Conservation (phyloP, 768 basidiomycete species). For the Tulasnella sp. region DNA sequence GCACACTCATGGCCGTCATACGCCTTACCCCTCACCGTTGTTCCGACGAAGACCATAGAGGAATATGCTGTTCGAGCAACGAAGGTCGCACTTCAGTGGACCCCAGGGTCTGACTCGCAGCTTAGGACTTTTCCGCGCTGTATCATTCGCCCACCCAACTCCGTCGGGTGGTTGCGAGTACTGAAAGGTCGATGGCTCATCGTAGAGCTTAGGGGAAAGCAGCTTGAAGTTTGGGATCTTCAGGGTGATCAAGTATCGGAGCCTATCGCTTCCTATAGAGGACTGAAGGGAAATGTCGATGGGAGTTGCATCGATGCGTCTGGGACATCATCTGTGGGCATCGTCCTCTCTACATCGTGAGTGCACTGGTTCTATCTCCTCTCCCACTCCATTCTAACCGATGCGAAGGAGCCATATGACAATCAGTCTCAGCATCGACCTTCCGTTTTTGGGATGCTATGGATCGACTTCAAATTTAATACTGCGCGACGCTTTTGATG, state of each 20-base stretch:
- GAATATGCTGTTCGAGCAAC: conserved; percentile 1
- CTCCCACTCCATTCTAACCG: background rate
- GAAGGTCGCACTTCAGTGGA: background rate
- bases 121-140: background rate
- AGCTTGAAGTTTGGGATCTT: background rate
- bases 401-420: background rate
- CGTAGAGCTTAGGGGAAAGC: background rate
- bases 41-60: conserved; percentile 7
- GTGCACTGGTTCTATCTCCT: background rate
- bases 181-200: background rate
- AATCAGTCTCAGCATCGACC: background rate
- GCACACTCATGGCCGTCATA: background rate
- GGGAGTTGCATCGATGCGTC: background rate
- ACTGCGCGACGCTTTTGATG: background rate
- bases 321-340: background rate
- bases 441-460: background rate
- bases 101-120: background rate
- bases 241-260: background rate
- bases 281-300: background rate
- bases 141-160: background rate
- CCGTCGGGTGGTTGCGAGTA: background rate
- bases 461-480: background rate
- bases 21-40: background rate
- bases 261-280: background rate
- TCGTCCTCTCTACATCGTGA: background rate